These are phyloP conservation scores for Fusarium nodosum DNA, from an alignment of 2,329 filamentous ascomycete species.

Conservation along the genomic window DNA sequence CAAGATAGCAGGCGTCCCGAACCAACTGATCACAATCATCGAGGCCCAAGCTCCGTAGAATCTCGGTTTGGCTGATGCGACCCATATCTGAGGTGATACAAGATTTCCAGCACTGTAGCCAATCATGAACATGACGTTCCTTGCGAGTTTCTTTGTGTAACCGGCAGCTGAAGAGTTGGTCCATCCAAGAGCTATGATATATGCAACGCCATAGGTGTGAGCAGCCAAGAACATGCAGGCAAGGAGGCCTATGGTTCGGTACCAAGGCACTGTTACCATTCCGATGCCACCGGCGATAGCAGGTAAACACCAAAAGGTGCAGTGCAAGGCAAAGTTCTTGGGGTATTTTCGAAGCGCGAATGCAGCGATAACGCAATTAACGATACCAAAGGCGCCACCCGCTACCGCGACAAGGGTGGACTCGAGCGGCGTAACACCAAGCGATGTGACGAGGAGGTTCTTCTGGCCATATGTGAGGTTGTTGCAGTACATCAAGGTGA, in stretches of 20 bases:
- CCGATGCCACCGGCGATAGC: constrained; percentile 48
- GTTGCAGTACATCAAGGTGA: constrained; percentile 55
- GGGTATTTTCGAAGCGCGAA: constrained; percentile 52
- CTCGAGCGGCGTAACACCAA: constrained; percentile 55
- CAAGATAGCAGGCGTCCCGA: constrained; percentile 53
- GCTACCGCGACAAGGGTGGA: constrained; percentile 58
- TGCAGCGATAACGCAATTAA: constrained; percentile 52
- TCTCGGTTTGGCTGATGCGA: constrained; percentile 45
- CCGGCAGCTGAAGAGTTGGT: constrained; percentile 26
- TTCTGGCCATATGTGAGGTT: constrained; percentile 58
- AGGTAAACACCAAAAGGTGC: constrained; percentile 48
- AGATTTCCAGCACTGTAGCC: constrained; percentile 55
- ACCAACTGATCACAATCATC: constrained; percentile 52
- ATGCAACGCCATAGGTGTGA: constrained; percentile 52
- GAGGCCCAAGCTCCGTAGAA: constrained; percentile 49
- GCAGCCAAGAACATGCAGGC: constrained; percentile 51
- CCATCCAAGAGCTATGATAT: constrained; percentile 24
- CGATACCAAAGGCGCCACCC: constrained; percentile 54
- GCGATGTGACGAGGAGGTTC: constrained; percentile 53
- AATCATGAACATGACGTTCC: constrained; percentile 58
- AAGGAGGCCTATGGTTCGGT: constrained; percentile 44
- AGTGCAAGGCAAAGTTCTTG: constrained; percentile 51
- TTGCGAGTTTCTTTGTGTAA: constrained; percentile 57
- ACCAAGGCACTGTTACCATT: constrained; percentile 49
- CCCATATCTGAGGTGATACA: constrained; percentile 56